These are phyloP conservation scores for Leishmania braziliensis DNA, from an alignment of 208 protist genomes.

Conservation along the genomic window DNA sequence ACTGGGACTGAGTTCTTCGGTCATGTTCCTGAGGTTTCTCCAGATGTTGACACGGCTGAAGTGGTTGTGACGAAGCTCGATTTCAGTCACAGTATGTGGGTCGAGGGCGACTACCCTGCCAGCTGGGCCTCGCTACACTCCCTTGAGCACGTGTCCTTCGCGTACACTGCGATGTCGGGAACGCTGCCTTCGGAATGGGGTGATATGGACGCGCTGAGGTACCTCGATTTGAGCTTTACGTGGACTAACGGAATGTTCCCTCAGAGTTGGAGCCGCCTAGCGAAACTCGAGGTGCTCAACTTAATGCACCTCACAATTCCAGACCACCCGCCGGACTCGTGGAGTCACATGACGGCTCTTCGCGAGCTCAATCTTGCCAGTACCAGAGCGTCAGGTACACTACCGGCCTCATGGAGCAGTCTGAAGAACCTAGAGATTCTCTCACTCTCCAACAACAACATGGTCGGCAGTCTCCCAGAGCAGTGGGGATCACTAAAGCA, in stretches of 20 bases:
- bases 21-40: not conserved
- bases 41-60: not conserved
- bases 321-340: not conserved
- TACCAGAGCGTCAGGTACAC: not conserved
- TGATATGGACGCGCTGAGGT: not conserved
- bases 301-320: slow-evolving; percentile 1
- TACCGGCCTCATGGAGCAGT: not conserved
- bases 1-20: not conserved
- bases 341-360: not conserved
- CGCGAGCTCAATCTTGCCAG: not conserved
- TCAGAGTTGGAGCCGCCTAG: not conserved
- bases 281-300: not conserved
- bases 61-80: slow-evolving; percentile 15
- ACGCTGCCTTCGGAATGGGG: not conserved
- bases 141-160: slow-evolving; percentile 7
- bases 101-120: slow-evolving; percentile 5
- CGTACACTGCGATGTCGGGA: slow-evolving; percentile 6
- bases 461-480: not conserved
- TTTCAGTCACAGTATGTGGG: not conserved
- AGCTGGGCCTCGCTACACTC: slow-evolving; percentile 5
- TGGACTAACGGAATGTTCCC: slow-evolving; percentile 1
- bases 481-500: not conserved
- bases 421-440: not conserved
- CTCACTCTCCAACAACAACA: not conserved
- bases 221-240: slow-evolving; percentile 3